A percentile compares a stretch with the other conserved stretches of the same genome.
Conservation (phyloP, 225 moss, liverwort and hornwort genomes). For the Climacium dendroides region DNA sequence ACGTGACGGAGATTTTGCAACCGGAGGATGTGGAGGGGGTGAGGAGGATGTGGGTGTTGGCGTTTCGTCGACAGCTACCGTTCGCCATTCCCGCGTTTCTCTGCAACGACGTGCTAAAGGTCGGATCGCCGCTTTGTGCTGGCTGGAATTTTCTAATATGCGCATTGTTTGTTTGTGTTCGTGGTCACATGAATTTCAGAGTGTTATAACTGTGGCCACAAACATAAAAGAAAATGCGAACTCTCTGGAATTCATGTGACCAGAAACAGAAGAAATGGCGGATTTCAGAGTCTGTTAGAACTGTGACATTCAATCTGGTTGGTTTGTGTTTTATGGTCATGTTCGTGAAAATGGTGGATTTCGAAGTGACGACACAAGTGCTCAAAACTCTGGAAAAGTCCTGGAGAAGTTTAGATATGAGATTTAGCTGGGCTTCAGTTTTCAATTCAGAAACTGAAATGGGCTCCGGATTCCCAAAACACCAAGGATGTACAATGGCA, state of each 20-base stretch:
- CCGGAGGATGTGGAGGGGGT: conserved; percentile 49
- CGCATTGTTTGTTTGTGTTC: not conserved
- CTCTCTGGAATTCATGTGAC: no score
- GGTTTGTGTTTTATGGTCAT: not conserved
- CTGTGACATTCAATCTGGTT: not conserved
- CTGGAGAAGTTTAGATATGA: not conserved
- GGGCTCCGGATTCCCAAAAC: not conserved
- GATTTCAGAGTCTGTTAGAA: not conserved
- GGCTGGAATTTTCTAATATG: not conserved
- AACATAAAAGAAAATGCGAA: not conserved
- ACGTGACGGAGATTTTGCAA: conserved; percentile 53
- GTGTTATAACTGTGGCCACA: not conserved
- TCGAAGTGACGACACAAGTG: not conserved
- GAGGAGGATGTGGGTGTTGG: conserved; percentile 26
- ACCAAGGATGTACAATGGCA: not conserved
- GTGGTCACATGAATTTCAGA: not conserved
- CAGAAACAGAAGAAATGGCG: no score
- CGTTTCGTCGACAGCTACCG: conserved; percentile 39
- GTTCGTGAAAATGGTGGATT: not conserved
- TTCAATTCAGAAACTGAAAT: not conserved
- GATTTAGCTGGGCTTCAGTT: no score
- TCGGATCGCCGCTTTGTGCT: not conserved
- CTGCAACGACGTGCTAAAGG: conserved; percentile 46
- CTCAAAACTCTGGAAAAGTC: not conserved
- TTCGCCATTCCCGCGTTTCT: conserved; percentile 52